Base-by-base conservation (phyloP, 805 yeast species). In the Teunomyces lycoperdinae region DNA sequence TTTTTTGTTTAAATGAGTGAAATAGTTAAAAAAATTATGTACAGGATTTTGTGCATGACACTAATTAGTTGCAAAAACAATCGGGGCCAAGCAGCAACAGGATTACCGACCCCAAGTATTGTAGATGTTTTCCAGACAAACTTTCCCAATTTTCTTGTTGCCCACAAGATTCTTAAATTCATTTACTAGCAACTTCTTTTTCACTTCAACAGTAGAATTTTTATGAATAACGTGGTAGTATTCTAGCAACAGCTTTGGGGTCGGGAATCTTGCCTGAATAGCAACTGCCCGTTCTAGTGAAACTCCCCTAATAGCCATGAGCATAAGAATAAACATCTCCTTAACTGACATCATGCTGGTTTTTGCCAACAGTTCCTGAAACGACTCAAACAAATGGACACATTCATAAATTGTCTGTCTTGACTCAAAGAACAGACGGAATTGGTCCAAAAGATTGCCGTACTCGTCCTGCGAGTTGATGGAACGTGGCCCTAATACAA, bases 201-300 rank as follows among this genome's bases (percentile, higher is more conserved):
- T 70, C 1, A 68, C 76, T 1, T 43, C 45, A 9, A 56, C 63
- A 1, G 57, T 34, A 4, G 52, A 29, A 20, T 55, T 50, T 4
- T 35, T 38, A 33, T 63, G 58, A 16, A 60, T 64, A 2, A 42
- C 42, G 9, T 56, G 68, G 54, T 71, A 87, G 9, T 76, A 80
- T 16, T 73, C 70, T 9, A 84, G 61, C n/a, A 92, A 71, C 14
- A 59, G 62, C 31, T 69, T 68, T 0, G 97, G 94, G 0, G 97
- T 91, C 2, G 82, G 81, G 59, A 74, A 94, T 36, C 74, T 62
- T 14, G 71, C 70, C 64, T 91, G 97, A 8, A 94, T 82, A 6
- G 81, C 80, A 8, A 81, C 60, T 0, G 99, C 99, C 61, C 87
- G 89, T 52, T 92, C 97, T 28, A 88, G 67, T 0, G 96, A 81